phyloP scores from a whole-genome alignment of 768 basidiomycete genomes.

The Pholiota molesta region DNA sequence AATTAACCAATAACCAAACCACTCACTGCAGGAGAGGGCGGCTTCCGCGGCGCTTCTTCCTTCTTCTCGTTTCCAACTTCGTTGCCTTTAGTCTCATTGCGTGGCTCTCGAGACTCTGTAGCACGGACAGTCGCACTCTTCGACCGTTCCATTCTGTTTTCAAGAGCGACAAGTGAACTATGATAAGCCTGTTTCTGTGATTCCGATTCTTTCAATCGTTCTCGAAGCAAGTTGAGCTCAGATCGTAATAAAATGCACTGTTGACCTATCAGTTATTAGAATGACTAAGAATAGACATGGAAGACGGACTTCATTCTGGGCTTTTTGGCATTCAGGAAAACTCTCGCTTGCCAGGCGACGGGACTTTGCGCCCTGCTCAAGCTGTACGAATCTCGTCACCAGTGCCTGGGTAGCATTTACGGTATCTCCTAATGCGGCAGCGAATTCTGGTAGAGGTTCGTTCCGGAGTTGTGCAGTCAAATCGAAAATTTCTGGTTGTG shows the following conservation, averaged over 20 bases:
- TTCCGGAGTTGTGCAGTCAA: slow-evolving; percentile 43
- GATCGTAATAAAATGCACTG: slow-evolving; percentile 64
- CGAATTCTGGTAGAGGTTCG: slow-evolving; percentile 38
- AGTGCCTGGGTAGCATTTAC: slow-evolving; percentile 61
- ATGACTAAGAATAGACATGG: background rate
- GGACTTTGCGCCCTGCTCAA: slow-evolving; percentile 37
- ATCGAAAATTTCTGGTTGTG: slow-evolving; percentile 47
- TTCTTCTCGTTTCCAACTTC: slow-evolving; percentile 37
- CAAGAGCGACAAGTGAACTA: slow-evolving; percentile 53
- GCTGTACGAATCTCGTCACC: slow-evolving; percentile 57
- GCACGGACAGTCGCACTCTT: slow-evolving; percentile 55
- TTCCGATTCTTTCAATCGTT: slow-evolving; percentile 53
- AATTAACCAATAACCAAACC: slow-evolving; percentile 53
- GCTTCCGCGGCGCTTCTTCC: slow-evolving; percentile 52
- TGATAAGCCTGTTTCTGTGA: slow-evolving; percentile 50
- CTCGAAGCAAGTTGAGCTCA: slow-evolving; percentile 53
- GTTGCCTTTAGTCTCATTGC: slow-evolving; percentile 16
- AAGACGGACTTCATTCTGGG: slow-evolving; percentile 61
- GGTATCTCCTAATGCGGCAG: slow-evolving; percentile 53
- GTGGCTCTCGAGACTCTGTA: slow-evolving; percentile 40
- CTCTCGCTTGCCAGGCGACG: slow-evolving; percentile 39
- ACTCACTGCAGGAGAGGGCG: slow-evolving; percentile 77
- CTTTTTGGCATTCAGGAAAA: slow-evolving; percentile 52
- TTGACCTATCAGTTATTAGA: background rate
- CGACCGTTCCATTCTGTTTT: slow-evolving; percentile 64